phyloP scores from a whole-genome alignment of 345 rosid genomes.

The Eucalyptus virginea region DNA sequence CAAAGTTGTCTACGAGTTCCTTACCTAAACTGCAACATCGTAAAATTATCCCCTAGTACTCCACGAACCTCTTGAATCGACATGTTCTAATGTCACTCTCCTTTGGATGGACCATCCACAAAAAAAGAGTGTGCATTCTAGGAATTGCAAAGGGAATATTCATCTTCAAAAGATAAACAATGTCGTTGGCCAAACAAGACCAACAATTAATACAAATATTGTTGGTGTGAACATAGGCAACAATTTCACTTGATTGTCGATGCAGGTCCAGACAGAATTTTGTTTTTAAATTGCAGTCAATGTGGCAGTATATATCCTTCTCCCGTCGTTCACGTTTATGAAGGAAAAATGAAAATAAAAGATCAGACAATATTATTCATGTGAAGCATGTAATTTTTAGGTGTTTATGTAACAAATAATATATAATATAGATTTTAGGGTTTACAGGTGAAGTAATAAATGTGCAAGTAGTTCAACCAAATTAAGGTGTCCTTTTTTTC shows the following conservation, averaged over 20 bases:
- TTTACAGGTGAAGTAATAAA: background rate
- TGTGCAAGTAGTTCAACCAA: background rate
- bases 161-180: background rate
- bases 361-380: background rate
- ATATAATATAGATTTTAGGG: background rate
- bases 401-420: background rate
- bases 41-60: background rate
- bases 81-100: background rate
- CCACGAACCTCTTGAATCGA: background rate
- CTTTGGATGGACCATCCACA: background rate
- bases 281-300: background rate
- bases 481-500: background rate
- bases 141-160: background rate
- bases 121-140: background rate
- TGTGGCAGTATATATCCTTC: background rate
- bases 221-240: background rate
- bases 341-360: background rate
- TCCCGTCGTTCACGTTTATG: background rate
- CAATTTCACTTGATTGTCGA: background rate
- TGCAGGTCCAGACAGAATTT: background rate
- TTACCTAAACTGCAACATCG: background rate
- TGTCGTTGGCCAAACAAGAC: background rate
- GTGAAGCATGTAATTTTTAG: background rate
- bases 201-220: background rate
- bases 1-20: background rate